Conservation (phyloP, 73 alveolate species). For the Durusdinium trenchii region DNA sequence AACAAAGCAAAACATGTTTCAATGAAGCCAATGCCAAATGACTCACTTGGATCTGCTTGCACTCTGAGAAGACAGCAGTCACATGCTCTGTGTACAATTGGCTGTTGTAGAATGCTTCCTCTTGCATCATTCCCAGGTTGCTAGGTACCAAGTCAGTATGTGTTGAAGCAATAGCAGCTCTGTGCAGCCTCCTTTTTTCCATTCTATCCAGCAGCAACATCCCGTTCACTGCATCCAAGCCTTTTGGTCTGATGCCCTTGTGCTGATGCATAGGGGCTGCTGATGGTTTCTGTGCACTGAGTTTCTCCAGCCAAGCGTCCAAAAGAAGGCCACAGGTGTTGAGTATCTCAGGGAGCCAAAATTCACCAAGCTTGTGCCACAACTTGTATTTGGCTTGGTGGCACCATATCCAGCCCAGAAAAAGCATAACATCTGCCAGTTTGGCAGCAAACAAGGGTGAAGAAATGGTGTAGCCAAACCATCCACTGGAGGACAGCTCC, state of each 20-base stretch:
- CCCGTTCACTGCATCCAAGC: slow-evolving; percentile 31
- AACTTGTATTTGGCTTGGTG: not conserved
- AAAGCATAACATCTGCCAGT: not conserved
- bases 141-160: not conserved
- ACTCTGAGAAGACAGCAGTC: not conserved
- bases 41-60: not conserved
- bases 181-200: not conserved
- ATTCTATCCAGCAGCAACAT: not conserved
- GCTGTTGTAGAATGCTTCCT: not conserved
- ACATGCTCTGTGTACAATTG: not conserved
- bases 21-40: not conserved
- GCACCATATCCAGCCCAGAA: slow-evolving; percentile 19
- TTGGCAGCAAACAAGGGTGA: not conserved
- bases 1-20: too few relatives aligned
- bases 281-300: too few relatives aligned
- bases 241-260: not conserved
- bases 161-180: not conserved
- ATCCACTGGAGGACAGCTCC: too few relatives aligned
- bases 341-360: not conserved
- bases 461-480: not conserved
- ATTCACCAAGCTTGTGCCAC: not conserved
- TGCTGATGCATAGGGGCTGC: not conserved
- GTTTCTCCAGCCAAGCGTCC: not conserved
- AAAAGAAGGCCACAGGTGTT: not conserved
- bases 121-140: not conserved